Evolutionary conservation across 768 basidiomycete species (phyloP), one percentile per base, ranked within the genome.

Genomic region (Leccinum subgranulosum): DNA sequence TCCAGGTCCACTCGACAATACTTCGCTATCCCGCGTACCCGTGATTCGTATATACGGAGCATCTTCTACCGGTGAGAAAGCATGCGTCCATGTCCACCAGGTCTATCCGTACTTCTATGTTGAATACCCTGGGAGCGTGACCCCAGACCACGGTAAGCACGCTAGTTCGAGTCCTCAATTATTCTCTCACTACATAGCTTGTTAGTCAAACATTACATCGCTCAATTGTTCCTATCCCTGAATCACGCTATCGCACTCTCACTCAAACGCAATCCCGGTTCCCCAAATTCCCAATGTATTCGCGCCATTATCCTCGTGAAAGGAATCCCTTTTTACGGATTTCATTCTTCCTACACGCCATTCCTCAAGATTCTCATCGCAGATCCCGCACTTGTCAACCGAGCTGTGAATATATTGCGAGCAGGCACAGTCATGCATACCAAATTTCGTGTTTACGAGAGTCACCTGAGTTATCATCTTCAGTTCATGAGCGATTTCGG

Each of bases 401-500:
- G 91, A 29, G 81, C 87, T 12, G 82, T 84, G 46, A 84, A 90
- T 21, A 84, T 97, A 56, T 72, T 97, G 60, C 85, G 86, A 57
- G 88, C 90, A 10, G 93, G 93, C 31, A 84, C 85, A 2, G 82
- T 99, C 34, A 87, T 97, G 84, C 78, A 81, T 29, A 88, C 85
- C 25, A 82, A 83, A 28, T 94, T 91, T 73, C 78, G 80, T 49
- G 81, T 92, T 11, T 97, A 85, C 70, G 97, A 98, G 73, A 90
- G 87, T 60, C 96, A 99, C 75, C 79, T 98, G 68, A 88, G 85
- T 67, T 97, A 85, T 71, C 74, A 85, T 25, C 79, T 98, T 34
- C 95, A 98, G 74, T 97, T 98, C 75, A 81, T 98, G 82, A 88
- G 87, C 71, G 96, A 99, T 74, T 94, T 91, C 68, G 93, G 92